Evolutionary conservation across 139 green algal species (phyloP), one percentile per base, ranked within the genome.

Genomic region (Picochlorum sp.): DNA sequence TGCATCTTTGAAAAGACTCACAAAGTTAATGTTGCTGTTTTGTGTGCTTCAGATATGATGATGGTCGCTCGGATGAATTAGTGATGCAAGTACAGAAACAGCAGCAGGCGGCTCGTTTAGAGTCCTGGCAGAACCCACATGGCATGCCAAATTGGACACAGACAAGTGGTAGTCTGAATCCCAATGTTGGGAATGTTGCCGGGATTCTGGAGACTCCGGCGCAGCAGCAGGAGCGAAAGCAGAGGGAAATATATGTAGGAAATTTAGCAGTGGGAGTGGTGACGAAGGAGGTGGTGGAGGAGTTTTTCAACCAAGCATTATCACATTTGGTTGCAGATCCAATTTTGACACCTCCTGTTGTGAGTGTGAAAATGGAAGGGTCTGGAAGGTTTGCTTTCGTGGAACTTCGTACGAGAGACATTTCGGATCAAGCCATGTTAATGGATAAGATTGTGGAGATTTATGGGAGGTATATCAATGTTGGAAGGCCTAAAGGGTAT

Each of bases 401-500:
- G 20, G 90, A 97, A 80, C 72, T 93, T 28, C 80, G 85, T 6
- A 89, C 78, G 9, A 78, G 85, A 32, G 84, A 92, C 74, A 75
- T 97, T 34, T 84, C 87, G 1, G 76, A 77, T 16, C 64, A 80
- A 10, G 85, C 83, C 7, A 84, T 95, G 73, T 66, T 84, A 21
- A 82, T 97, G 60, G 89, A 95, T 72, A 92, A 91, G 71, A 80
- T 69, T 30, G 64, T 95, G 51, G 87, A 96, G 74, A 73, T 96
- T 56, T 84, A 75, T 30, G 88, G 89, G 9, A 69, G 87, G 1
- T 63, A 73, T 28, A 85, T 95, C 58, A 90, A 95, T 77, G 83
- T 96, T n/a, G 88, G 87, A 30, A 72, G 88, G 58, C 90, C 90
- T 56, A 91, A 94, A 75, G 88, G 89, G 2, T 96, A 95, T 66